These are phyloP conservation scores for Blastobotrys elegans DNA, from an alignment of 1,139 yeast genomes.

Conservation along the genomic window DNA sequence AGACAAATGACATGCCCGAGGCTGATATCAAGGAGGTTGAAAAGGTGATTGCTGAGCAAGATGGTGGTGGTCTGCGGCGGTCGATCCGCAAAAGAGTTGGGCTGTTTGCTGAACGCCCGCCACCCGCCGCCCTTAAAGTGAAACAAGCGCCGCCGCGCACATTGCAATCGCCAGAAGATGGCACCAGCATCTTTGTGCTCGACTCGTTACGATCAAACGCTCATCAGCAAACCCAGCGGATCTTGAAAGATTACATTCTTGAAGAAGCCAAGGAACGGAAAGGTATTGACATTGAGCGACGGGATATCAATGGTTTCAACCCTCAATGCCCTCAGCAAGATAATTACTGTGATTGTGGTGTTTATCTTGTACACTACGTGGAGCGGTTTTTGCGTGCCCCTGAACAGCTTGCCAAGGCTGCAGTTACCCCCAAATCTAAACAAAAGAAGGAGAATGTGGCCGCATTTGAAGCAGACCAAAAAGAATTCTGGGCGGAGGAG, in stretches of 20 bases:
- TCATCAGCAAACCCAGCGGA: slow-evolving; percentile 42
- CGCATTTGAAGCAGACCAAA: slow-evolving; percentile 16
- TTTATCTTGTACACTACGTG: slow-evolving; percentile 80
- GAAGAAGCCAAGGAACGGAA: slow-evolving; percentile 67
- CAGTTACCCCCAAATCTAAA: slow-evolving; percentile 34
- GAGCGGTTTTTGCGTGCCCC: slow-evolving; percentile 57
- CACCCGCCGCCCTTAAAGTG: neutral
- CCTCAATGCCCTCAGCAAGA: slow-evolving; percentile 78
- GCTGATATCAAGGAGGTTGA: no score
- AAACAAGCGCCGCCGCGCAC: neutral
- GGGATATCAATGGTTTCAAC: slow-evolving; percentile 39
- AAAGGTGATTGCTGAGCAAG: neutral
- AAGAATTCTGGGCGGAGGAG: slow-evolving; percentile 19
- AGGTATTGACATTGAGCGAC: slow-evolving; percentile 43
- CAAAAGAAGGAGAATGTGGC: slow-evolving; percentile 3
- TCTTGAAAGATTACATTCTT: slow-evolving; percentile 56
- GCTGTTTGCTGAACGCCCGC: neutral
- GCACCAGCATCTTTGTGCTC: slow-evolving; percentile 58
- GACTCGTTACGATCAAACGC: slow-evolving; percentile 55
- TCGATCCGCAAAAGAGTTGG: neutral
- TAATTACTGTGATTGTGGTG: slow-evolving; percentile 92
- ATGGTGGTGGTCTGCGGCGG: neutral
- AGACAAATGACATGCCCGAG: no score
- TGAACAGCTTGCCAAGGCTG: slow-evolving; percentile 44
- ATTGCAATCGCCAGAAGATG: slow-evolving; percentile 12